A percentile compares a stretch with the other conserved stretches of the same genome.
These are phyloP conservation scores for Eucalyptus pauciflora DNA, from an alignment of 345 rosid species.

Conservation along the genomic window DNA sequence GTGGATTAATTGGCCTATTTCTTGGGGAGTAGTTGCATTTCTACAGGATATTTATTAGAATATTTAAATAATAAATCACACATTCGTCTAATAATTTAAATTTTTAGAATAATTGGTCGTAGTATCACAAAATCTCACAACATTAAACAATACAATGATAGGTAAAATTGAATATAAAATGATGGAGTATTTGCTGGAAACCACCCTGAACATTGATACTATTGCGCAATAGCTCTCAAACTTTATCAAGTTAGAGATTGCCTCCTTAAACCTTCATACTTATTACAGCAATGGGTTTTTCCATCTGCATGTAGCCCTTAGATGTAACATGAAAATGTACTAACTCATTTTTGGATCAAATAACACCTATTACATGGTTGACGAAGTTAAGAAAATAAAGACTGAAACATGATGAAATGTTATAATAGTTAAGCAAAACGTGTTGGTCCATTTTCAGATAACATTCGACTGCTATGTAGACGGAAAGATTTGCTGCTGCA, in stretches of 20 bases:
- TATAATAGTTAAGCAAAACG: background rate
- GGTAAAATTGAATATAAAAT: background rate
- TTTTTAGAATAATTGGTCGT: rapidly evolving
- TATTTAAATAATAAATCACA: rapidly evolving
- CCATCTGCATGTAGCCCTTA: background rate
- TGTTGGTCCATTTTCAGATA: background rate
- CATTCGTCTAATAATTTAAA: rapidly evolving
- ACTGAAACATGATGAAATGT: background rate
- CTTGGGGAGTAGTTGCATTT: background rate
- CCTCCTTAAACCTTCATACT: background rate
- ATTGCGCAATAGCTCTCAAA: background rate
- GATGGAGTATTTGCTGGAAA: no score
- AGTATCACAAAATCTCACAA: rapidly evolving
- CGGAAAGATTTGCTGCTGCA: background rate
- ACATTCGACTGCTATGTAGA: background rate
- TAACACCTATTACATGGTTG: background rate
- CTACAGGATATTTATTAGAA: rapidly evolving
- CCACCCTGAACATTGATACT: background rate
- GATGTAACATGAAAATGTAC: background rate
- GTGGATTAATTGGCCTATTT: rapidly evolving
- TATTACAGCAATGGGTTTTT: background rate
- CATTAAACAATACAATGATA: no score
- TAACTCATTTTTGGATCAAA: no score
- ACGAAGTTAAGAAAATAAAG: background rate
- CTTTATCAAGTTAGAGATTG: background rate